Percentiles rank a stretch among this genome's conserved stretches.
phyloP scores from a whole-genome alignment of 371 early-diverging fungal species.

The Parasitella parasitica region DNA sequence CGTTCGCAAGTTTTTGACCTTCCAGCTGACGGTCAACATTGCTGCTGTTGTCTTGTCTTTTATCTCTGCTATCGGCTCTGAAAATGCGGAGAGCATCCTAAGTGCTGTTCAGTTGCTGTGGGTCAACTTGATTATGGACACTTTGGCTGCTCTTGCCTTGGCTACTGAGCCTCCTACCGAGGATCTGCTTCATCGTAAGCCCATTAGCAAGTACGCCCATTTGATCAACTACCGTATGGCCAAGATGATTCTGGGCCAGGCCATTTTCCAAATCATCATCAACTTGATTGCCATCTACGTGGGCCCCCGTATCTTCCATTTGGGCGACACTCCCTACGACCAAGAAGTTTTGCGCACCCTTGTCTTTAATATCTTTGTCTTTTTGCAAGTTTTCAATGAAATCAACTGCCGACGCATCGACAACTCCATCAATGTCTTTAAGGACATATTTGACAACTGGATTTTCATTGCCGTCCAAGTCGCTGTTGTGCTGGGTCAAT shows the following conservation, averaged over 20 bases:
- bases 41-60: conserved; percentile 87
- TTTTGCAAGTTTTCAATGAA: conserved; percentile 94
- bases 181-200: conserved; percentile 78
- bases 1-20: conserved; percentile 94
- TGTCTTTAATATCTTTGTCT: conserved; percentile 95
- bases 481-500: conserved; percentile 71
- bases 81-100: conserved; percentile 94
- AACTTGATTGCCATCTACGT: conserved; percentile 61
- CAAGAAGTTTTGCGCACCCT: conserved; percentile 68
- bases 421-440: conserved; percentile 82
- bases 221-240: conserved; percentile 89
- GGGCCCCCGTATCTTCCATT: conserved; percentile 68
- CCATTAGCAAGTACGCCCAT: conserved; percentile 75
- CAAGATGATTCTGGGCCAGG: conserved; percentile 89
- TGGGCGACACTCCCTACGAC: conserved; percentile 42
- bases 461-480: conserved; percentile 77
- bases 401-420: conserved; percentile 83
- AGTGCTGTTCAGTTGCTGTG: conserved; percentile 97
- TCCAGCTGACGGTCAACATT: conserved; percentile 96
- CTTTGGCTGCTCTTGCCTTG: conserved; percentile 95
- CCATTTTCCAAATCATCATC: conserved; percentile 78
- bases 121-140: conserved; percentile 98
- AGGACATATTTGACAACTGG: conserved; percentile 72
- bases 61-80: conserved; percentile 84
- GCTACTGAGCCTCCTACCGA: conserved; percentile 97